phyloP scores from a whole-genome alignment of 73 alveolate genomes.

The Durusdinium trenchii region DNA sequence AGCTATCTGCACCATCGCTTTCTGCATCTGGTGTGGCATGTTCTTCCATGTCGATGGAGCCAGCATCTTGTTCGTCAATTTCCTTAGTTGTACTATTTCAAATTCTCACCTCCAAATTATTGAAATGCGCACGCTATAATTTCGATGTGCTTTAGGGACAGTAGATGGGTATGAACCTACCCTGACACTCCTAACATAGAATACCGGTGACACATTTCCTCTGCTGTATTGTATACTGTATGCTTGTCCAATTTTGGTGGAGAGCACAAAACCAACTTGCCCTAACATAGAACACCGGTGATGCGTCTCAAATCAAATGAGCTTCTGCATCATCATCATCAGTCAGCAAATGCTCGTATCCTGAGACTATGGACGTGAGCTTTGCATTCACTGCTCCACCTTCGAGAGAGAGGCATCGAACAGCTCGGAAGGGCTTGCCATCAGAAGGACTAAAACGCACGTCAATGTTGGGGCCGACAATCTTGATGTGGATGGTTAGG shows the following conservation, averaged over 20 bases:
- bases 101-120: too few relatives aligned
- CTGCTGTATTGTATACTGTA: too few relatives aligned
- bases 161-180: background rate
- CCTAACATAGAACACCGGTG: background rate
- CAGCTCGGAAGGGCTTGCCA: background rate
- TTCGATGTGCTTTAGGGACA: background rate
- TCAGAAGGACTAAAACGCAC: background rate
- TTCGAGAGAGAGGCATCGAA: background rate
- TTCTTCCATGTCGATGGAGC: background rate
- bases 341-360: slow-evolving; percentile 1
- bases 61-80: background rate
- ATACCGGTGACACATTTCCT: background rate
- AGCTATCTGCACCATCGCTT: background rate
- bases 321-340: background rate
- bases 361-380: background rate
- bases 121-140: background rate
- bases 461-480: background rate
- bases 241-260: background rate
- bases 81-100: too few relatives aligned
- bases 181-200: background rate
- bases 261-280: background rate
- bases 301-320: background rate
- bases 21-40: too few relatives aligned
- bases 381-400: background rate
- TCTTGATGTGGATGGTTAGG: background rate